phyloP scores from a whole-genome alignment of 495 filamentous ascomycete genomes.

The Letharia lupina region DNA sequence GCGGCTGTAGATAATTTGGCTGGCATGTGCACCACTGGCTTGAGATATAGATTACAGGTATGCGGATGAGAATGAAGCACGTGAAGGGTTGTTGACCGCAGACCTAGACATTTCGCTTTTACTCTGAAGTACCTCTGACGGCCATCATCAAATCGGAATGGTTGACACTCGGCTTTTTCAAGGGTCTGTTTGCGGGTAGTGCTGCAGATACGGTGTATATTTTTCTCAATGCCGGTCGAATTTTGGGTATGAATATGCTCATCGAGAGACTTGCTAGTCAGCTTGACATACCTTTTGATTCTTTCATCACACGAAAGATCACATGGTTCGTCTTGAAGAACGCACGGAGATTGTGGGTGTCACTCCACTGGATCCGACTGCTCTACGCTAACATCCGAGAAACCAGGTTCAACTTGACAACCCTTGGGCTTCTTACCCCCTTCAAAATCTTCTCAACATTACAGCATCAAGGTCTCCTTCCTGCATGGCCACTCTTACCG shows the following conservation, averaged over 20 bases:
- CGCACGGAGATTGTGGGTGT: not conserved
- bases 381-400: not conserved
- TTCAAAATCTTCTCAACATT: slow-evolving; percentile 43
- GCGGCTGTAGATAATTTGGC: slow-evolving; percentile 36
- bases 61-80: slow-evolving; percentile 7
- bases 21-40: slow-evolving; percentile 38
- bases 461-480: slow-evolving; percentile 40
- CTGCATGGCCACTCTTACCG: slow-evolving; percentile 23
- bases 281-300: not conserved
- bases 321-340: slow-evolving; percentile 3
- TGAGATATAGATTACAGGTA: slow-evolving; percentile 43
- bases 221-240: slow-evolving; percentile 1
- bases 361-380: not conserved
- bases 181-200: slow-evolving; percentile 41
- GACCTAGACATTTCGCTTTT: slow-evolving; percentile 40
- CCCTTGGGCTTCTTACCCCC: slow-evolving; percentile 38
- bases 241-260: not conserved
- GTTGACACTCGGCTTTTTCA: slow-evolving; percentile 29
- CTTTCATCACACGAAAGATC: not conserved
- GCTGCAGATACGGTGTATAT: slow-evolving; percentile 29
- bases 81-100: not conserved
- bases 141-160: slow-evolving; percentile 36
- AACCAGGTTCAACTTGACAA: slow-evolving; percentile 15
- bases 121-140: slow-evolving; percentile 35
- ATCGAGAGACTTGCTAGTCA: not conserved